A percentile compares a stretch with the other conserved stretches of the same genome.
phyloP scores from a whole-genome alignment of 768 basidiomycete genomes.

The Hericium rajendrae region DNA sequence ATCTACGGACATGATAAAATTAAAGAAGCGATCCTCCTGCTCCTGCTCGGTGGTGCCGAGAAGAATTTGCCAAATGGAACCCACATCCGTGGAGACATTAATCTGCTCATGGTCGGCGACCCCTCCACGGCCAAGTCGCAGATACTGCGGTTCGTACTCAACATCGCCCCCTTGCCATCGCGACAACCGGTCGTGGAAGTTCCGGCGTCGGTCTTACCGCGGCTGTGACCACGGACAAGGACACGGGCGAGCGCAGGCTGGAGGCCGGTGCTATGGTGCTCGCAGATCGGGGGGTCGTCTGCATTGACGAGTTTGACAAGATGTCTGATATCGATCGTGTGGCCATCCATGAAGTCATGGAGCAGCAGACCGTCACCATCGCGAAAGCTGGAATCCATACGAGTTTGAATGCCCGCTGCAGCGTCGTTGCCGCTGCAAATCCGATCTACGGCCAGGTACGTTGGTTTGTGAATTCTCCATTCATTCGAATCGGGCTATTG shows the following conservation, averaged over 20 bases:
- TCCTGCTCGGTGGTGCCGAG: slow-evolving; percentile 92
- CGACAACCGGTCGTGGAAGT: slow-evolving; percentile 94
- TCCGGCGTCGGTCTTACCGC: slow-evolving; percentile 99
- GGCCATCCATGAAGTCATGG: slow-evolving; percentile 99
- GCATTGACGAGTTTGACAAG: slow-evolving; percentile 99
- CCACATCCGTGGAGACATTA: slow-evolving; percentile 98
- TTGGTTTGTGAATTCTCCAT: slow-evolving; percentile 58
- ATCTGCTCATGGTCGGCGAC: slow-evolving; percentile 98
- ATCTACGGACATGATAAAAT: slow-evolving; percentile 96
- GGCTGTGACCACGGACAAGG: slow-evolving; percentile 95
- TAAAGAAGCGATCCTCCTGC: slow-evolving; percentile 85
- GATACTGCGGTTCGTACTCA: slow-evolving; percentile 88
- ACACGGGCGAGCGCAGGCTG: slow-evolving; percentile 92
- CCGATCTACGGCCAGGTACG: slow-evolving; percentile 97
- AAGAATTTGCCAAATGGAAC: slow-evolving; percentile 97
- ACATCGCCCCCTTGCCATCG: slow-evolving; percentile 96
- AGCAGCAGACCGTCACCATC: slow-evolving; percentile 98
- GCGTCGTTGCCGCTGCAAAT: slow-evolving; percentile 94
- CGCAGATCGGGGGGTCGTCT: slow-evolving; percentile 96
- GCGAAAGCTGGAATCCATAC: slow-evolving; percentile 99
- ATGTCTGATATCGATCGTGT: slow-evolving; percentile 99
- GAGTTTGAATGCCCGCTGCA: slow-evolving; percentile 90
- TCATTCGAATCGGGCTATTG: not conserved
- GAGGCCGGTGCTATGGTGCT: slow-evolving; percentile 99
- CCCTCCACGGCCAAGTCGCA: slow-evolving; percentile 98